A percentile compares a stretch with the other conserved stretches of the same genome.
Conservation (phyloP, 1,284 basidiomycete species). For the Malassezia nana region DNA sequence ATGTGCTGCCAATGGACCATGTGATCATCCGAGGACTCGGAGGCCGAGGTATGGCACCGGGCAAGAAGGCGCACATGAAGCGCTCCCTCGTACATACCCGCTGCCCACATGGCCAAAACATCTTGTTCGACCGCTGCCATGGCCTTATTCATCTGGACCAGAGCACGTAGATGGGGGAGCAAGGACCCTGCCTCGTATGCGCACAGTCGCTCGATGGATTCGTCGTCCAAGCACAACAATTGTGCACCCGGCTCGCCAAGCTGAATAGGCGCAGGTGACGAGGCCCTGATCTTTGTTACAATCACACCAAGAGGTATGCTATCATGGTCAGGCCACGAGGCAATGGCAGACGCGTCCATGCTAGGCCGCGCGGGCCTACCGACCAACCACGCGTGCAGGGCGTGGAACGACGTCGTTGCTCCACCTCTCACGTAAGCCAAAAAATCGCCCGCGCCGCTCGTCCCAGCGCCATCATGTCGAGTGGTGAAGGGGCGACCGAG, state of each 20-base stretch:
- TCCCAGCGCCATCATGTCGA: not conserved
- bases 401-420: not conserved
- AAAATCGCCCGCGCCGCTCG: not conserved
- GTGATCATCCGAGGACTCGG: not conserved
- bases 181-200: not conserved
- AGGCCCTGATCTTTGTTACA: not conserved
- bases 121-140: slow-evolving; percentile 8
- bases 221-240: not conserved
- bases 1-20: slow-evolving; percentile 3
- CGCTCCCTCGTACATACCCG: slow-evolving; percentile 8
- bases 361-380: not conserved
- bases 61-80: slow-evolving; percentile 2
- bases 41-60: not conserved
- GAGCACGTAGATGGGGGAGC: not conserved
- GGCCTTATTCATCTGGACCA: not conserved
- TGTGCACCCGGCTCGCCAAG: not conserved
- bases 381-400: too few relatives aligned
- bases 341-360: not conserved
- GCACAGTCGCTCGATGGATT: not conserved
- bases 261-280: not conserved
- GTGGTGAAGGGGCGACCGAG: slow-evolving; percentile 1
- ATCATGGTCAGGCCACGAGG: not conserved
- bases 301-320: slow-evolving; percentile 3
- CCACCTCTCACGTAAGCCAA: slow-evolving; percentile 8
- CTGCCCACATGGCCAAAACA: slow-evolving; percentile 10